A percentile compares a stretch with the other conserved stretches of the same genome.
These are phyloP conservation scores for Naganishia sp. DNA, from an alignment of 1,284 basidiomycete genomes.

Conservation along the genomic window DNA sequence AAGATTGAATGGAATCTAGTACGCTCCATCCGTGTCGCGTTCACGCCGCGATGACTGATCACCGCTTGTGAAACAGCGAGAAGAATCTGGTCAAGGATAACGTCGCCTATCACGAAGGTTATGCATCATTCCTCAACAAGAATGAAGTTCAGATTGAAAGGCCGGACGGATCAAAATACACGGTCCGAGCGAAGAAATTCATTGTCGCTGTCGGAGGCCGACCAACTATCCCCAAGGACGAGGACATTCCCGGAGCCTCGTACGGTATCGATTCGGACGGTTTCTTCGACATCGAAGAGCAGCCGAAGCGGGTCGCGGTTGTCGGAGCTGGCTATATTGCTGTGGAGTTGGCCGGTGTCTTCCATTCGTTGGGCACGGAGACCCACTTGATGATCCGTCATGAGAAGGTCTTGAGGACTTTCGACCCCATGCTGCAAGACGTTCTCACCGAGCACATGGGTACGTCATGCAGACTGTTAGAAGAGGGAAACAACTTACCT, in stretches of 20 bases:
- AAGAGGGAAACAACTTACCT: no score
- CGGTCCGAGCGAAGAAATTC: constrained; percentile 71
- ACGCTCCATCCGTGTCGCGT: constrained; percentile 36
- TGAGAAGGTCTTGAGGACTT: constrained; percentile 86
- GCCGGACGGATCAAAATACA: constrained; percentile 65
- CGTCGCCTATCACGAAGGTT: constrained; percentile 84
- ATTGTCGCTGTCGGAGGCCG: constrained; percentile 83
- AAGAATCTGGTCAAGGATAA: constrained; percentile 83
- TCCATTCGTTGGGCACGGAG: constrained; percentile 82
- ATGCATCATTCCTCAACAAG: constrained; percentile 69
- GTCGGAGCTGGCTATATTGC: constrained; percentile 98
- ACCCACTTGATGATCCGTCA: constrained; percentile 89
- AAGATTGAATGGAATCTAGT: constrained; percentile 86
- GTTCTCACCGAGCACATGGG: constrained; percentile 88
- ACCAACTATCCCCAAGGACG: constrained; percentile 77
- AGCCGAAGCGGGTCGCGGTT: constrained; percentile 90
- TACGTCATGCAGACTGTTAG: constrained; percentile 32
- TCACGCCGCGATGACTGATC: neutral
- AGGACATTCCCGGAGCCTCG: constrained; percentile 81
- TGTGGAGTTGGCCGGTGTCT: constrained; percentile 87
- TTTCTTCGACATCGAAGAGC: constrained; percentile 88
- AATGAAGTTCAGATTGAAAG: constrained; percentile 68
- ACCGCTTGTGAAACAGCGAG: constrained; percentile 53
- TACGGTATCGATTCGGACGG: constrained; percentile 92
- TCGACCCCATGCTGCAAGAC: constrained; percentile 85